Evolutionary conservation across 495 filamentous ascomycete species (phyloP).

Genomic region (Annulohypoxylon nitens): DNA sequence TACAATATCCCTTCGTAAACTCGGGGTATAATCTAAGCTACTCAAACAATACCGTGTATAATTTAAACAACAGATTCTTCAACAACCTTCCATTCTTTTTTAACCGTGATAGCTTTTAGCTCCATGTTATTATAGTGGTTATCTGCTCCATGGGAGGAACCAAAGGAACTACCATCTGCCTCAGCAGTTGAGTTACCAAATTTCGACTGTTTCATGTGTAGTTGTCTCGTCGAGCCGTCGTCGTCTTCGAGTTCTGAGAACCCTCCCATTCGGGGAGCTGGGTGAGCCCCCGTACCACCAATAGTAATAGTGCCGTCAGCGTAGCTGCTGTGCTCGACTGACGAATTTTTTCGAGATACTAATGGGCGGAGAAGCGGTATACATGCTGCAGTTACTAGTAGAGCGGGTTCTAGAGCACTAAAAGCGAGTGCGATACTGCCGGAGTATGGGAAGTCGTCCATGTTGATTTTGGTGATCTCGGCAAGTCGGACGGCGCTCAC

Average conservation of each 20-base stretch:
- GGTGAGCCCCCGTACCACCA: not conserved
- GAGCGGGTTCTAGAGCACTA: conserved; percentile 4
- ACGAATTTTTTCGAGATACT: conserved; percentile 6
- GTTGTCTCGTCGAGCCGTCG: not conserved
- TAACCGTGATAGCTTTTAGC: not conserved
- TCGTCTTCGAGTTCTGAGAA: not conserved
- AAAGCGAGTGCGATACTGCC: not conserved
- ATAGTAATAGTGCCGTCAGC: not conserved
- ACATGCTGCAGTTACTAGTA: conserved; percentile 7
- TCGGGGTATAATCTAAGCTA: not conserved
- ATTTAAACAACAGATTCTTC: not conserved
- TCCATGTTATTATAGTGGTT: not conserved
- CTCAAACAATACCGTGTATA: not conserved
- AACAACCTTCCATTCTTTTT: not conserved
- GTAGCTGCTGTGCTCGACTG: not conserved
- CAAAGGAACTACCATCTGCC: conserved; percentile 15
- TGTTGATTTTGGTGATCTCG: not conserved
- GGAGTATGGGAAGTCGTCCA: not conserved
- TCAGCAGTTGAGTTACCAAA: conserved; percentile 2
- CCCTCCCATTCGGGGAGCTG: not conserved
- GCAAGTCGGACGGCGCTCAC: not conserved
- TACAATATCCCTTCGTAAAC: not conserved
- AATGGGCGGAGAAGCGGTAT: conserved; percentile 14
- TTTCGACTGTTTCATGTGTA: conserved; percentile 3
- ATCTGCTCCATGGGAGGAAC: conserved; percentile 6